phyloP scores from a whole-genome alignment of 2,329 filamentous ascomycete species.

The Acrocalymma vagum region DNA sequence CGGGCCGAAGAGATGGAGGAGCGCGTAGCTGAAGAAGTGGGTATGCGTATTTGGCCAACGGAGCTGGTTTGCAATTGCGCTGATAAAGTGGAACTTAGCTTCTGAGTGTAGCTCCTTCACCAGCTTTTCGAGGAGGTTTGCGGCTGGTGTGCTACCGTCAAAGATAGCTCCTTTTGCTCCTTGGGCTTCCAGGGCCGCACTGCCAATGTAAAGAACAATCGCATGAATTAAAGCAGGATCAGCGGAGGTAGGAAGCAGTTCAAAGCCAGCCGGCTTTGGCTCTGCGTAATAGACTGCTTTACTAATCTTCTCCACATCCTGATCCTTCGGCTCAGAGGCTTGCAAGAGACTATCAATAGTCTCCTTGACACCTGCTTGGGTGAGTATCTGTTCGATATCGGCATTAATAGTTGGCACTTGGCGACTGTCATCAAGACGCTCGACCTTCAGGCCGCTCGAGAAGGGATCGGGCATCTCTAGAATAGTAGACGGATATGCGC shows the following conservation, averaged over 20 bases:
- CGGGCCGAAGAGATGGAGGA: conserved; percentile 81
- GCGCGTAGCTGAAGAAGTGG: conserved; percentile 87
- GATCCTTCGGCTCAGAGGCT: conserved; percentile 68
- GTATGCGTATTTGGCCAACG: conserved; percentile 90
- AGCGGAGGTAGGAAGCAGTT: conserved; percentile 71
- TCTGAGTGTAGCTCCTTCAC: conserved; percentile 78
- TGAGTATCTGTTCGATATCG: conserved; percentile 64
- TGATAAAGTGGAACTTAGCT: conserved; percentile 83
- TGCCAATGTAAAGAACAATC: conserved; percentile 82
- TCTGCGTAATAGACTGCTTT: conserved; percentile 73
- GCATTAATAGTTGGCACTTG: conserved; percentile 71
- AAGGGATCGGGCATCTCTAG: conserved; percentile 78
- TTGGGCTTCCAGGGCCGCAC: conserved; percentile 71
- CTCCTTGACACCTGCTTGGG: conserved; percentile 61
- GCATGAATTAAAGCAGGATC: conserved; percentile 79
- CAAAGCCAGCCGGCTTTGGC: conserved; percentile 69
- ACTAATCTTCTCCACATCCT: conserved; percentile 78
- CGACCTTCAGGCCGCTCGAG: conserved; percentile 76
- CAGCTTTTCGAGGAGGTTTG: conserved; percentile 77
- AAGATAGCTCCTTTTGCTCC: conserved; percentile 70
- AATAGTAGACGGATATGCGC: conserved; percentile 76
- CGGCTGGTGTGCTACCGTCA: conserved; percentile 70
- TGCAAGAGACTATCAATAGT: conserved; percentile 62
- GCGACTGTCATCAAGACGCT: conserved; percentile 77
- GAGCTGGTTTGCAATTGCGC: conserved; percentile 88